phyloP scores from a whole-genome alignment of 352 stramenopile species.

The Albugo candida region DNA sequence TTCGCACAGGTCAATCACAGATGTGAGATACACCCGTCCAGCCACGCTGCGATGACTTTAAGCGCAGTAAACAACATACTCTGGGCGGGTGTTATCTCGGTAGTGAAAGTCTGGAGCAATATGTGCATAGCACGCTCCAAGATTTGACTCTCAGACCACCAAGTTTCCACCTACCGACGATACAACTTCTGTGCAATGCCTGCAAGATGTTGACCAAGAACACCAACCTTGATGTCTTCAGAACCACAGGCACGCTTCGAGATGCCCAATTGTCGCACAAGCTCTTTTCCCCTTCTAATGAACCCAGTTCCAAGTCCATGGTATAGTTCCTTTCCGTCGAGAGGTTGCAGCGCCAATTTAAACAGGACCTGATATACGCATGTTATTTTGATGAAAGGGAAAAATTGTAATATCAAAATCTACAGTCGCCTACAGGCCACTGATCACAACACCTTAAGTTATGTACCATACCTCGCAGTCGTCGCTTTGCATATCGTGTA shows the following conservation, averaged over 20 bases:
- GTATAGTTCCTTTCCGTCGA: not conserved
- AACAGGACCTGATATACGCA: too few relatives aligned
- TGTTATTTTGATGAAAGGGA: too few relatives aligned
- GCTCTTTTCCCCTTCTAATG: not conserved
- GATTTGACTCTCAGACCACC: not conserved
- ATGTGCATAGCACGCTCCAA: not conserved
- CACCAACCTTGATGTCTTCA: not conserved
- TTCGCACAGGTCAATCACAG: not conserved
- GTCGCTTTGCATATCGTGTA: too few relatives aligned
- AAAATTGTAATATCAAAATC: too few relatives aligned
- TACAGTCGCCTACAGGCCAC: too few relatives aligned
- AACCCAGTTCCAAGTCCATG: slow-evolving; percentile 1
- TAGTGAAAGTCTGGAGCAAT: slow-evolving; percentile 1
- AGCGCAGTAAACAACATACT: not conserved
- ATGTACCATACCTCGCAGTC: too few relatives aligned
- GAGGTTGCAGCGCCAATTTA: too few relatives aligned
- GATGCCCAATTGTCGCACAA: not conserved
- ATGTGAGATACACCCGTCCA: slow-evolving; percentile 3
- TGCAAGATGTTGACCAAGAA: not conserved
- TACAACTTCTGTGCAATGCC: slow-evolving; percentile 1
- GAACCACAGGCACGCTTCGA: not conserved
- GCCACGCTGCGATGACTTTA: not conserved
- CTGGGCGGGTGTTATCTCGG: not conserved
- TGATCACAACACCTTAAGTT: too few relatives aligned
- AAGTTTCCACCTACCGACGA: not conserved